A percentile compares a stretch with the other conserved stretches of the same genome.
These are phyloP conservation scores for Macaranga tanarius DNA, from an alignment of 441 rosid genomes.

Conservation along the genomic window DNA sequence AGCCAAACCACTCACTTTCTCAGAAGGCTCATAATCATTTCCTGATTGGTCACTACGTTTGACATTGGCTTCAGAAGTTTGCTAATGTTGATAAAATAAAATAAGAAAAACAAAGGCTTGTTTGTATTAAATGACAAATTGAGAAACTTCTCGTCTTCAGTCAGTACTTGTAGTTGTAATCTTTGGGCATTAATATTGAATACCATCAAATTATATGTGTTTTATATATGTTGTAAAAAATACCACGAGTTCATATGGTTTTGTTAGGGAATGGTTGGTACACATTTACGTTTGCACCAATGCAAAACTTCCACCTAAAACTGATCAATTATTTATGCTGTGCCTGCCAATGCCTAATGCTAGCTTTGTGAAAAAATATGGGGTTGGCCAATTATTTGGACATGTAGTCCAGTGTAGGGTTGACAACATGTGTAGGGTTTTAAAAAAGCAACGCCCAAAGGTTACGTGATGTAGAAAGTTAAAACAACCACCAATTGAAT, in stretches of 20 bases:
- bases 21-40: neutral
- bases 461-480: no score
- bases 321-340: constrained; percentile 3
- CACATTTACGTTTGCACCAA: neutral
- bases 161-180: neutral
- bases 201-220: neutral
- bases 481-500: no score
- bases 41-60: neutral
- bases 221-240: no score
- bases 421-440: neutral
- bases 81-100: no score
- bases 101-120: neutral
- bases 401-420: neutral
- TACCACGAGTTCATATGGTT: no score
- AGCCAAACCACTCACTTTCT: constrained; percentile 14
- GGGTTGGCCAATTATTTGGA: neutral
- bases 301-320: neutral
- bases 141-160: neutral
- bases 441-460: neutral
- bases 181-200: neutral
- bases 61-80: neutral
- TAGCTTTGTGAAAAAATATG: neutral
- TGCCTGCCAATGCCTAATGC: neutral
- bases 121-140: neutral
- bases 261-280: neutral